Base-by-base conservation (phyloP, 2,329 filamentous ascomycete species). In the Hymenoscyphus scutula region DNA sequence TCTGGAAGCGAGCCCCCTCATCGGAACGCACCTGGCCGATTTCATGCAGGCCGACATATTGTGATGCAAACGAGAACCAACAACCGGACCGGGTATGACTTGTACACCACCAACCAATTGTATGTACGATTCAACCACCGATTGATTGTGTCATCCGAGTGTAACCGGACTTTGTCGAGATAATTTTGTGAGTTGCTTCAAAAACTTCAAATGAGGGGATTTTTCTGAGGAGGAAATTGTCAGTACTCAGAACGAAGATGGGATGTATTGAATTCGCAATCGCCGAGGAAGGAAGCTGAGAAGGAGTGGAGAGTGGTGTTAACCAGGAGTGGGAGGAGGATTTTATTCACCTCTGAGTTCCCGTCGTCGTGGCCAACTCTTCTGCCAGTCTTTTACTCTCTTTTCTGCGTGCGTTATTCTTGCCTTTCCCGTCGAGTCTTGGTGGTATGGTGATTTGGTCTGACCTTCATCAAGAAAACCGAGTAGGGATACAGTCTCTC, bases 41-140 rank as follows among this genome's bases (percentile, higher is more conserved):
- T 56, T 64, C 62, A 61, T 67, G 64, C 64, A 64, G 58, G 66
- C 2, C 19, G 51, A 64, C 62, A 66, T 64, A 29, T 53, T 60
- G 53, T 41, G 32, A 34, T 34, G 32, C 32, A 13, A 34, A 34
- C 32, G 32, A 34, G 32, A 13, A 48, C 7, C n/a, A 23, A 48
- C n/a, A 48, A 11, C 41, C n/a, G 19, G 41, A 48, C 19, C 7
- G 38, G 17, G 38, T 41, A 19, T 17, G 3, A 48, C 3, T 48
- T 23, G 41, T 48, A 48, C n/a, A 48, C n/a, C n/a, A n/a, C n/a
- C n/a, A n/a, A 48, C 41, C 19, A 48, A 19, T 48, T 48, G 41
- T 48, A 23, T 23, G 19, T 48, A 10, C 15, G 19, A 23, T n/a
- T 48, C n/a, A 48, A 48, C 41, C 19, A 48, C 41, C 41, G 41